Percentiles rank a stretch among this genome's conserved stretches.
phyloP scores from a whole-genome alignment of 2,329 filamentous ascomycete genomes.

The Emericellopsis atlantica region DNA sequence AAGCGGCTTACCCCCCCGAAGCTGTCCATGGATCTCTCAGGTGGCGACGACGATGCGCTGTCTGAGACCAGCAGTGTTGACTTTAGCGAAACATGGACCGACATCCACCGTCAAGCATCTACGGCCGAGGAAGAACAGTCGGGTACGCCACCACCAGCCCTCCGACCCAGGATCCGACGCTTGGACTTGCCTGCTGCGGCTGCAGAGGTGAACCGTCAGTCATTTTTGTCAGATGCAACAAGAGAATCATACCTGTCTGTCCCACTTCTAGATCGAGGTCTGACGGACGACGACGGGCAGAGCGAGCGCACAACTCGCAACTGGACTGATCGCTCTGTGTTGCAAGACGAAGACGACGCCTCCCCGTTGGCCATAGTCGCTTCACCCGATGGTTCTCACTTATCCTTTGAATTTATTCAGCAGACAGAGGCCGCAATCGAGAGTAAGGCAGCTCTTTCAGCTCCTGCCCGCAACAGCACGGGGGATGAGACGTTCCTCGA shows the following conservation, averaged over 20 bases:
- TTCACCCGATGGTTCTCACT: constrained; percentile 16
- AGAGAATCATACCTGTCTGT: constrained; percentile 65
- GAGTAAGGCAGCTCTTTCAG: constrained; percentile 12
- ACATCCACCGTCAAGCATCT: background rate
- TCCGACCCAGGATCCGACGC: background rate
- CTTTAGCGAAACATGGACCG: background rate
- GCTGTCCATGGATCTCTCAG: background rate
- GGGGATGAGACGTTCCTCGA: constrained; percentile 33
- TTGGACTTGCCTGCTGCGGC: background rate
- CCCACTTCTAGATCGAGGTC: constrained; percentile 60
- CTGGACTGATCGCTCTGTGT: constrained; percentile 43
- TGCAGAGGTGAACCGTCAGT: constrained; percentile 17
- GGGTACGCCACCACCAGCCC: background rate
- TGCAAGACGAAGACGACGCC: constrained; percentile 31
- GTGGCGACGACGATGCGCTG: constrained; percentile 6
- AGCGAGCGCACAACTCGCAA: constrained; percentile 27
- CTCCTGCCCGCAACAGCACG: constrained; percentile 9
- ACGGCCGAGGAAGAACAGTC: background rate
- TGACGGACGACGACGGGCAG: constrained; percentile 32
- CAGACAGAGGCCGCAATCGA: constrained; percentile 33
- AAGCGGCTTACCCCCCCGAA: constrained; percentile 10
- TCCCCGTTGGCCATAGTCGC: constrained; percentile 11
- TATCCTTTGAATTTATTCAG: constrained; percentile 41
- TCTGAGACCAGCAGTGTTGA: constrained; percentile 1
- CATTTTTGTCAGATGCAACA: constrained; percentile 48